Base-by-base conservation (phyloP, 805 yeast species). In the Cyberlindnera sargentensis region DNA sequence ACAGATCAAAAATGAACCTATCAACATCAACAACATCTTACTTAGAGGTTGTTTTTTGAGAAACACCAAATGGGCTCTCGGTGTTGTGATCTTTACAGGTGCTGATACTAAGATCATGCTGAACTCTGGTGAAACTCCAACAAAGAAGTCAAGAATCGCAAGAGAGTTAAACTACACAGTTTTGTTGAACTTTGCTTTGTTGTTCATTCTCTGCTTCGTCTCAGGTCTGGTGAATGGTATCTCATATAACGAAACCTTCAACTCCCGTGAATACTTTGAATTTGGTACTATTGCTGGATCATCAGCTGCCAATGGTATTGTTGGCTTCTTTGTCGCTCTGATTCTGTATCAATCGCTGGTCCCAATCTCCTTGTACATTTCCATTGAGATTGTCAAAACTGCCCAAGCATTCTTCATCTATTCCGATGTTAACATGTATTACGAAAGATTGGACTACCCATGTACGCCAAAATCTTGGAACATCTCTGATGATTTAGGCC, bases 391-490 rank as follows among this genome's bases (percentile, higher is more conserved):
- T 54, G 81, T 85, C 60, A 84, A 84, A 58, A 82, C 93, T 0
- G 82, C 84, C 0, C 95, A 85, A 57, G 91, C 91, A 0, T 83
- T 71, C 49, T 85, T 85, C 67, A 85, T 85, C 43, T 82, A 79
- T 55, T 80, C 87, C 4, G 95, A 85, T 63, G 77, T 79, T 35
- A 65, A 73, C 41, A 78, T 85, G 79, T 85, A 84, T 59, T 80
- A 83, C 55, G 77, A 73, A 35, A 70, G 62, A 42, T 63, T 85
- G 47, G 91, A 85, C 60, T 84, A 78, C 54, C 91, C 93, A 3
- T 85, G 95, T 61, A 79, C 84, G 8, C 93, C 95, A 11, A 84
- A 84, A 57, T 73, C 90, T 0, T 85, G 95, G 95, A 82, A 78
- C 57, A 84, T 85, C 36, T 82, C 90, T 3, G 95, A 85, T 68